These are phyloP conservation scores for Straminergon stramineum DNA, from an alignment of 225 moss, liverwort and hornwort genomes.

Conservation along the genomic window DNA sequence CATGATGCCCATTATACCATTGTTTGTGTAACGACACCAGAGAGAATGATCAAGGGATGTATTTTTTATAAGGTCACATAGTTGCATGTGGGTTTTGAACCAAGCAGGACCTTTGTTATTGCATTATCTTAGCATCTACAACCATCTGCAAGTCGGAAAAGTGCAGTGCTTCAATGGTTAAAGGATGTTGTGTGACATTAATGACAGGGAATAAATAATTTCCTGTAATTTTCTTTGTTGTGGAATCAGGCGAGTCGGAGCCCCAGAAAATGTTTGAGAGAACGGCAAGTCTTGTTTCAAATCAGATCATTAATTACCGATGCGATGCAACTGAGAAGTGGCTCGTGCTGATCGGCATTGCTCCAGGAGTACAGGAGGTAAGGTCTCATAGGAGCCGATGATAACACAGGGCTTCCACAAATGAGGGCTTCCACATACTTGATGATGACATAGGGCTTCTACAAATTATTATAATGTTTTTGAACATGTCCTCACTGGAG, in stretches of 20 bases:
- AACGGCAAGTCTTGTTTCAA: constrained; percentile 64
- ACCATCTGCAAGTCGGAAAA: background rate
- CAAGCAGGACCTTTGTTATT: background rate
- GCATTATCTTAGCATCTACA: background rate
- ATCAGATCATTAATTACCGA: constrained; percentile 92
- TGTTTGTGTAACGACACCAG: background rate
- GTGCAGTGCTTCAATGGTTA: background rate
- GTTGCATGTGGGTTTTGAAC: background rate
- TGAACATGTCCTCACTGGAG: background rate
- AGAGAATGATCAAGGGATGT: background rate
- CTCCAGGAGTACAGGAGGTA: constrained; percentile 79
- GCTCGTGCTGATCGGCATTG: constrained; percentile 89
- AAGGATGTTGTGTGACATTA: background rate
- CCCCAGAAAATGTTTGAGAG: constrained; percentile 85
- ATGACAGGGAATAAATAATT: background rate
- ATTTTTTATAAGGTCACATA: background rate
- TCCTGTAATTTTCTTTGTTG: background rate
- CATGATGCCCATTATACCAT: background rate
- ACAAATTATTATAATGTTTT: background rate
- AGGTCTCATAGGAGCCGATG: background rate
- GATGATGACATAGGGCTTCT: background rate
- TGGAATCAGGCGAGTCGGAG: constrained; percentile 57
- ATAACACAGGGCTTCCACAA: background rate
- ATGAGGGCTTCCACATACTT: background rate
- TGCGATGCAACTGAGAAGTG: constrained; percentile 92